A percentile compares a stretch with the other conserved stretches of the same genome.
Evolutionary conservation across 495 filamentous ascomycete genomes (phyloP).

Genomic region (Cenococcum geophilum): DNA sequence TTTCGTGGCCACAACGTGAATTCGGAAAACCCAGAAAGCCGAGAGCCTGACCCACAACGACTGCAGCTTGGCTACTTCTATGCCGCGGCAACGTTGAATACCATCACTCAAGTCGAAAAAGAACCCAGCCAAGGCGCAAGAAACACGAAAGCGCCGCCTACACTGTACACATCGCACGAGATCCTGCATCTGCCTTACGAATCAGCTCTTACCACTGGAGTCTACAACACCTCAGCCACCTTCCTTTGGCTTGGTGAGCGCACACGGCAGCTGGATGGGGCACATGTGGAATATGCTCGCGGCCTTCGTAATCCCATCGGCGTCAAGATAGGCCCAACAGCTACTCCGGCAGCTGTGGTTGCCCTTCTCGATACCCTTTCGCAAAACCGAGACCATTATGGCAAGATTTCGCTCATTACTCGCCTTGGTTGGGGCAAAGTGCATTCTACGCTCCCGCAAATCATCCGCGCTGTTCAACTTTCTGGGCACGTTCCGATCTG

Average conservation of each 20-base stretch:
- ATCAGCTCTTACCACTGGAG: slow-evolving; percentile 18
- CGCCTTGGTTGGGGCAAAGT: slow-evolving; percentile 18
- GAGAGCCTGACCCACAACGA: slow-evolving; percentile 14
- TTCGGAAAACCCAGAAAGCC: not conserved
- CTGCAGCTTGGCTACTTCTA: slow-evolving; percentile 12
- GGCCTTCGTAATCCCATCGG: slow-evolving; percentile 26
- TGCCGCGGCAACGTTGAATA: slow-evolving; percentile 11
- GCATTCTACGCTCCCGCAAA: slow-evolving; percentile 5
- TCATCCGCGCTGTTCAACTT: slow-evolving; percentile 15
- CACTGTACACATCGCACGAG: slow-evolving; percentile 9
- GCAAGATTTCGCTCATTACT: slow-evolving; percentile 21
- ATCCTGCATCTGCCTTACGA: slow-evolving; percentile 18
- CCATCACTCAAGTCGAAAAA: slow-evolving; percentile 1
- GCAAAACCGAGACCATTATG: not conserved
- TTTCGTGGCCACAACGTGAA: slow-evolving; percentile 23
- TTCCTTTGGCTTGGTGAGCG: slow-evolving; percentile 25
- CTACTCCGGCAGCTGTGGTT: slow-evolving; percentile 16
- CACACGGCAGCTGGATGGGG: slow-evolving; percentile 23
- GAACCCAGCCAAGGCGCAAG: not conserved
- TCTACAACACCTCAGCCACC: slow-evolving; percentile 14
- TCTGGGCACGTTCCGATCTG: slow-evolving; percentile 7
- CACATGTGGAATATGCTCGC: slow-evolving; percentile 25
- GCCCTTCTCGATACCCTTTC: slow-evolving; percentile 10
- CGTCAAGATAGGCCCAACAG: slow-evolving; percentile 21
- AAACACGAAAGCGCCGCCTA: not conserved